Evolutionary conservation across 495 filamentous ascomycete genomes (phyloP).

Genomic region (Thermothielavioides terrestris): DNA sequence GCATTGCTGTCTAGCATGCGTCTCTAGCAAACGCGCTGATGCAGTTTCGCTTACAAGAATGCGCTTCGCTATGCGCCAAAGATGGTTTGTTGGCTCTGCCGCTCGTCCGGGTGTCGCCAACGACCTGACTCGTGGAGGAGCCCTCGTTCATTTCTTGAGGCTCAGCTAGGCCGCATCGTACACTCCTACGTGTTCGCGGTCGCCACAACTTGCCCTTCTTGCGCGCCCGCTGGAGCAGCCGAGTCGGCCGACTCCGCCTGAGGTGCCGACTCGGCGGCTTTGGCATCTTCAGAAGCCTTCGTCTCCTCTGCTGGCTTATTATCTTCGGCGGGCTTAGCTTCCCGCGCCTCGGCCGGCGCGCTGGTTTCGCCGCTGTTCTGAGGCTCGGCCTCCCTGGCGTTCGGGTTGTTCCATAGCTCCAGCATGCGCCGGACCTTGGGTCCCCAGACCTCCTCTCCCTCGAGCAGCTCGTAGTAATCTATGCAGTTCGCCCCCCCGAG

Average conservation of each 20-base stretch:
- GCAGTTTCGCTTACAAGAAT: no score
- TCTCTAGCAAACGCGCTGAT: no score
- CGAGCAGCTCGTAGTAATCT: constrained; percentile 70
- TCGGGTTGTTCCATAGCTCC: constrained; percentile 18
- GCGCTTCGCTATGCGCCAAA: no score
- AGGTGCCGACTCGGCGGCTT: background rate
- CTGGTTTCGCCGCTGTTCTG: background rate
- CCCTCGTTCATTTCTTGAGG: no score
- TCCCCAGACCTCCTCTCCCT: constrained; percentile 76
- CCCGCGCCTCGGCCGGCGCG: background rate
- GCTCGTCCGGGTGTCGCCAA: no score
- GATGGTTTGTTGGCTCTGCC: no score
- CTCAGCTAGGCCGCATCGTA: background rate
- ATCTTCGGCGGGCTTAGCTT: background rate
- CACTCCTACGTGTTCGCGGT: background rate
- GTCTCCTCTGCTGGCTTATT: background rate
- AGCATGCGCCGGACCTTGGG: constrained; percentile 62
- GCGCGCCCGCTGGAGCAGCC: background rate
- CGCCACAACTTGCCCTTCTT: background rate
- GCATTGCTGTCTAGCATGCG: no score
- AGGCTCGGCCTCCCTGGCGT: background rate
- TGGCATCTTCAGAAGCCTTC: background rate
- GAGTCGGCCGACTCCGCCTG: background rate
- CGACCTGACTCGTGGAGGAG: background rate
- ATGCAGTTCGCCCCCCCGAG: constrained; percentile 59